Conservation (phyloP, 495 filamentous ascomycete genomes). For the Elaphomyces granulatus region DNA sequence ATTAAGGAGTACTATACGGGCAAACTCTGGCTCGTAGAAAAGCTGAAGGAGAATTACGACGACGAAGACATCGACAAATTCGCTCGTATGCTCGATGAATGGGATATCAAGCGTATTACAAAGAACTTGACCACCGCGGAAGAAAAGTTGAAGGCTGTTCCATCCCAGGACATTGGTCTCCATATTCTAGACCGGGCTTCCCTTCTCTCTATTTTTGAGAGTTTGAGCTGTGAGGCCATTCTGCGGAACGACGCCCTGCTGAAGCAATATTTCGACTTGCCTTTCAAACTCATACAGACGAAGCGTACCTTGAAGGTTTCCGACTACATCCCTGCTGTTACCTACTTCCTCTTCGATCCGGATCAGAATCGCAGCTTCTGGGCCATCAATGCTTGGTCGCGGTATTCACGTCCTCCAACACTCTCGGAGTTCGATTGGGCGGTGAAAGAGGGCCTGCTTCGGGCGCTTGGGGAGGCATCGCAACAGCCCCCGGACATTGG, state of each 20-base stretch:
- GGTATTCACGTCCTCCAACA: conserved; percentile 41
- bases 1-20: conserved; percentile 66
- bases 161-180: conserved; percentile 33
- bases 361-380: conserved; percentile 46
- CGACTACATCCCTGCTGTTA: conserved; percentile 62
- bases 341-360: conserved; percentile 61
- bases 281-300: conserved; percentile 61
- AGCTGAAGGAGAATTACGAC: conserved; percentile 46
- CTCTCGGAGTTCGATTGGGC: conserved; percentile 70
- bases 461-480: conserved; percentile 23
- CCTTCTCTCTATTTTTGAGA: conserved; percentile 48
- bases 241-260: conserved; percentile 38
- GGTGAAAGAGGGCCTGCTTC: conserved; percentile 48
- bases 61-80: conserved; percentile 47
- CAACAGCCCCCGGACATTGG: conserved; percentile 34
- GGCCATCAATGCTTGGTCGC: conserved; percentile 52
- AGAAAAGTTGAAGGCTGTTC: conserved; percentile 31
- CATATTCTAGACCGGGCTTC: conserved; percentile 34
- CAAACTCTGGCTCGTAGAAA: conserved; percentile 45
- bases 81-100: conserved; percentile 37
- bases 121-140: conserved; percentile 37
- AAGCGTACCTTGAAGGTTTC: conserved; percentile 55
- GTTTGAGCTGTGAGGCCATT: conserved; percentile 46
- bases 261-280: conserved; percentile 50
- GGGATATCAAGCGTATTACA: conserved; percentile 49